Evolutionary conservation across 2,329 filamentous ascomycete genomes (phyloP), one percentile per base, ranked within the genome.

Genomic region (Colletotrichum agaves): DNA sequence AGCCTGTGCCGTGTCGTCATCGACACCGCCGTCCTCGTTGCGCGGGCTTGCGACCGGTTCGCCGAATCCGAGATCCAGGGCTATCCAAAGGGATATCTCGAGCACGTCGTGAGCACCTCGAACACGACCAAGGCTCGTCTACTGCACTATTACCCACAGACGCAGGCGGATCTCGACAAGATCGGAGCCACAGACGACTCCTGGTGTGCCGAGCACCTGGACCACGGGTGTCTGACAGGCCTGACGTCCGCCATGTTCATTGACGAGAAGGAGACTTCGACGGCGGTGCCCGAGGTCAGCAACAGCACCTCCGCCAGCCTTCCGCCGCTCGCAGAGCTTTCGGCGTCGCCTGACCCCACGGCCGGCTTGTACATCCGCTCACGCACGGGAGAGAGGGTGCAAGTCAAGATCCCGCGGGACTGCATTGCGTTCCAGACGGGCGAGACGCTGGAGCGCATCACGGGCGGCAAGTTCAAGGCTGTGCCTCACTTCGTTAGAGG

Each of bases 391-490:
- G 84, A 91, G 67, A 91, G 92, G 1, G 91, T 94, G n/a, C 96
- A 98, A 79, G 93, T 98, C 72, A 90, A 90, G 75, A 98, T 99
- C 71, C 96, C 95, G 1, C 86, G 90, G 46, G 94, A 97, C 76
- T 96, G 93, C 78, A 90, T 99, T 56, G 96, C 93, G 0, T 99
- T 99, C 77, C 95, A 99, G 83, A 99, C 95, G 0, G 96, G 95
- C 2, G 93, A 98, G 81, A 91, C 95, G 1, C 83, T 99, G 57
- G 91, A 98, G 80, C 85, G 93, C 65, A 98, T 99, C 76, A 98
- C 95, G 0, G 84, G 87, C n/a, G 96, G 96, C 10, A 90, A 88
- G 75, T 97, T 99, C 83, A 93, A 91, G 79, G 96, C 96, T 1
- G 96, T 98, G 69, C 95, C 96, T 72, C 96, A 99, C 82, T 98